phyloP scores from a whole-genome alignment of 2,329 filamentous ascomycete genomes.

The Fusarium incarnatum region DNA sequence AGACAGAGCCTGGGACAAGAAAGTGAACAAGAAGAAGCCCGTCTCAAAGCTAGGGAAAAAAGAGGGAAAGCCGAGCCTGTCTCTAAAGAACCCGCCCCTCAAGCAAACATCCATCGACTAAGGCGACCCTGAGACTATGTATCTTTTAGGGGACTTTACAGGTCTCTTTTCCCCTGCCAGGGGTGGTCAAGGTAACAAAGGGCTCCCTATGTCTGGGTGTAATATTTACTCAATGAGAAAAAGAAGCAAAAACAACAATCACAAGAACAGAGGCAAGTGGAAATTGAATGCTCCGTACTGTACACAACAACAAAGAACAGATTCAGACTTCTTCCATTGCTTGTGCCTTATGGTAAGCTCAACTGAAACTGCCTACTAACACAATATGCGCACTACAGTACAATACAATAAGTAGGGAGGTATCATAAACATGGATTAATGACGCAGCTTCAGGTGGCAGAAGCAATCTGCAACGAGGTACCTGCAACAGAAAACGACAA shows the following conservation, averaged over 20 bases:
- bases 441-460: conserved; percentile 16
- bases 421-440: conserved; percentile 6
- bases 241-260: conserved; percentile 16
- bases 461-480: background rate
- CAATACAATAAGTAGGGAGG: background rate
- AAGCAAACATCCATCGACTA: background rate
- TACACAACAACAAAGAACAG: conserved; percentile 3
- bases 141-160: conserved; percentile 24
- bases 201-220: conserved; percentile 7
- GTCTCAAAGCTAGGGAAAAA: conserved; percentile 30
- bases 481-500: background rate
- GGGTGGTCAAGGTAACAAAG: conserved; percentile 15
- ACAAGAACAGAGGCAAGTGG: conserved; percentile 17
- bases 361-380: background rate
- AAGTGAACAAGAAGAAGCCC: conserved; percentile 15
- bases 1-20: conserved; percentile 7
- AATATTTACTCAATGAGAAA: conserved; percentile 12
- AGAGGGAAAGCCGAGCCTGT: conserved; percentile 24
- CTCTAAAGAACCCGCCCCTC: conserved; percentile 7
- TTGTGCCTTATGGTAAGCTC: background rate
- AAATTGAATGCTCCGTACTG: conserved; percentile 11
- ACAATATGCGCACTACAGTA: background rate
- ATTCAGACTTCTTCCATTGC: background rate
- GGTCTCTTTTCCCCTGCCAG: background rate
- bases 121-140: background rate